Evolutionary conservation across 2,329 filamentous ascomycete species (phyloP), one percentile per base, ranked within the genome.

Genomic region (Pseudogymnoascus sp.): DNA sequence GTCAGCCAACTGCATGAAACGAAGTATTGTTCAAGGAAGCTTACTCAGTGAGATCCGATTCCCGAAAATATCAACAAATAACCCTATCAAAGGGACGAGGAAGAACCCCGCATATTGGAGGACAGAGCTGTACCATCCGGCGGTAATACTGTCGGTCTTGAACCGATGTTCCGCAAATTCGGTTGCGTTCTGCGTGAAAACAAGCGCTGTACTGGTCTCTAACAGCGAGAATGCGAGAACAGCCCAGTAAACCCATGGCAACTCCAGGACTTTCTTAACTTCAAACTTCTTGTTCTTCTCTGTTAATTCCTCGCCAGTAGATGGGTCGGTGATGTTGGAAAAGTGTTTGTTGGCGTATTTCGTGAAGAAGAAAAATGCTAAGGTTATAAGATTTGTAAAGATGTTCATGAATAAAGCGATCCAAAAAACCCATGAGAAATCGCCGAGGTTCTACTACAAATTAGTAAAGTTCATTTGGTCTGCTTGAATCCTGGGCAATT

Each of bases 361-460:
- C 0, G 78, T 84, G 68, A 86, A 86, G 66, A 78, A 77, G 73
- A 78, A 85, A 69, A 86, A 86, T 8, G 75, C 71, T 0, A 77
- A 60, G 0, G 83, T 85, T 1, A 78, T 76, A 0, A 79, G 68
- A 61, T 87, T 86, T 7, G 84, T 86, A 65, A 87, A 86, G 2
- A 87, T 63, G 63, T 86, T 85, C 81, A 86, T 86, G 66, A 84
- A 82, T 0, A 87, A 83, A 0, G 80, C 78, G 8, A 80, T 80
- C 84, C 84, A 86, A 67, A 81, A 86, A 0, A 82, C 81, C 82
- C 83, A 86, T 60, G 79, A 79, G 51, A 87, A 87, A 66, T 86
- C 77, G 0, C 83, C 82, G 0, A 80, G 82, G 10, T 79, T 81
- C 66, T 81, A 38, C 8, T 15, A 8, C 12, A 29, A 35, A 55